Evolutionary conservation across 2,329 filamentous ascomycete genomes (phyloP).

Genomic region (Trichoderma citrinoviride): DNA sequence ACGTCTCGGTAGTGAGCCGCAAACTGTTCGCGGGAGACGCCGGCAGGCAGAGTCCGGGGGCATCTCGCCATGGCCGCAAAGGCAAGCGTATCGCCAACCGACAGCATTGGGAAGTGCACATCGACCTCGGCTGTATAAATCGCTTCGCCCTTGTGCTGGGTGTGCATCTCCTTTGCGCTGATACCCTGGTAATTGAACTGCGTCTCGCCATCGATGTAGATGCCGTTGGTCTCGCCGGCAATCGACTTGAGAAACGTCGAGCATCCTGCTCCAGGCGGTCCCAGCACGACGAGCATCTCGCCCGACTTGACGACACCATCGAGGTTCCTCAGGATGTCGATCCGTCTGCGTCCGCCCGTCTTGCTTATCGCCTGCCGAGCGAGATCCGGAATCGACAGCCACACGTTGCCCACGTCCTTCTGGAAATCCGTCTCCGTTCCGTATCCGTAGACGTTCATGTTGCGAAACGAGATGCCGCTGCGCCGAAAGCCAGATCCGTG

Average conservation of each 20-base stretch:
- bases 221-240: constrained; percentile 55
- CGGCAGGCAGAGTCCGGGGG: constrained; percentile 42
- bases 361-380: background rate
- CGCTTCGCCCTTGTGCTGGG: constrained; percentile 51
- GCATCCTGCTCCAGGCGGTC: constrained; percentile 59
- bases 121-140: constrained; percentile 66
- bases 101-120: constrained; percentile 59
- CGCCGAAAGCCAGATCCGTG: constrained; percentile 27
- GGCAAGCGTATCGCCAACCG: constrained; percentile 62
- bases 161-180: constrained; percentile 64
- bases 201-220: constrained; percentile 37
- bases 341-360: background rate
- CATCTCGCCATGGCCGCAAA: constrained; percentile 60
- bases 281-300: constrained; percentile 65
- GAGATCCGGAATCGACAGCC: constrained; percentile 12
- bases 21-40: constrained; percentile 24
- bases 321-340: constrained; percentile 54
- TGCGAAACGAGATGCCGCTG: constrained; percentile 42
- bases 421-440: constrained; percentile 44
- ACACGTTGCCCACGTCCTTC: constrained; percentile 41
- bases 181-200: constrained; percentile 49
- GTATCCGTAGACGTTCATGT: constrained; percentile 44
- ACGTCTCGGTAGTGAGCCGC: constrained; percentile 2
- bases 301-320: constrained; percentile 59
- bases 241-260: constrained; percentile 60